Evolutionary conservation across 1,284 basidiomycete species (phyloP).

Genomic region (Volvariella volvacea): DNA sequence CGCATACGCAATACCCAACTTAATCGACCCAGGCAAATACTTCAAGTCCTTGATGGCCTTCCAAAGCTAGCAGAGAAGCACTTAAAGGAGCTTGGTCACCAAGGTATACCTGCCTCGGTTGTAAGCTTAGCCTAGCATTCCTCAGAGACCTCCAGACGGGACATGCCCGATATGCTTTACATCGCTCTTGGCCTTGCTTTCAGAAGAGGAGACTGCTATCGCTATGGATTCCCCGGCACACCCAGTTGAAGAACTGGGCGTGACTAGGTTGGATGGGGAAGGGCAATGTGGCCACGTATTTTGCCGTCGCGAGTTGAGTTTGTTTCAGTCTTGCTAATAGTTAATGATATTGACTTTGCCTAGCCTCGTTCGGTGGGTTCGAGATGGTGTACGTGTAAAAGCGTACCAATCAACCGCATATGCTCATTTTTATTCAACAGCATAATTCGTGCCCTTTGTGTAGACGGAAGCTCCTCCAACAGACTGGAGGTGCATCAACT

Average conservation of each 20-base stretch:
- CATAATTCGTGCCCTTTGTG: too few species aligned
- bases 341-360: constrained; percentile 1
- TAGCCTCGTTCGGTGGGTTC: too few species aligned
- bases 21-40: constrained; percentile 23
- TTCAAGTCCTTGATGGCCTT: constrained; percentile 23
- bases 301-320: constrained; percentile 64
- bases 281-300: constrained; percentile 67
- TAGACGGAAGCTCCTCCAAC: too few species aligned
- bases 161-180: constrained; percentile 67
- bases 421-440: too few species aligned
- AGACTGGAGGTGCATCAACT: too few species aligned
- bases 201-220: constrained; percentile 63
- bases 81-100: constrained; percentile 23
- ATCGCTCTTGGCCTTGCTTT: constrained; percentile 53
- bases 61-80: constrained; percentile 29
- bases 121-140: neutral
- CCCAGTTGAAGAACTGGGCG: constrained; percentile 57
- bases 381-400: too few species aligned
- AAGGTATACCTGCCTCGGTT: constrained; percentile 18
- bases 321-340: neutral
- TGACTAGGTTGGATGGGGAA: constrained; percentile 48
- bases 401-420: too few species aligned
- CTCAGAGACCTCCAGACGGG: constrained; percentile 49
- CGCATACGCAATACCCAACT: constrained; percentile 5
- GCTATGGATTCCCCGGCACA: constrained; percentile 73